These are phyloP conservation scores for Aspergillus coremiiformis DNA, from an alignment of 495 filamentous ascomycete species.

Conservation along the genomic window DNA sequence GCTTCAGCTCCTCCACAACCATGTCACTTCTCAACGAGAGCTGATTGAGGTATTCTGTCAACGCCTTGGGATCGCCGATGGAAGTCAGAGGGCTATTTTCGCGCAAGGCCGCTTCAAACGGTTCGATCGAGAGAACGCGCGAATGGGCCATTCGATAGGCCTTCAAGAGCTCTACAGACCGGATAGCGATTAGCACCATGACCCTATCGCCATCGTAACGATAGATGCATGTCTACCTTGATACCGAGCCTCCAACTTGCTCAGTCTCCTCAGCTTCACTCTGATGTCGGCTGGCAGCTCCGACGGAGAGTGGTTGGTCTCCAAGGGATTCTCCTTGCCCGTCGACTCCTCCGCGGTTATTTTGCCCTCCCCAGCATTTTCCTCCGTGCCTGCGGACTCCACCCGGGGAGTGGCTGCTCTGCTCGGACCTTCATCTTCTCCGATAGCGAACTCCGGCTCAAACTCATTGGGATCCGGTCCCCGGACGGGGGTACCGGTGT, in stretches of 20 bases:
- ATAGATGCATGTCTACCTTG: conserved; percentile 56
- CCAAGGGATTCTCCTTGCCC: conserved; percentile 19
- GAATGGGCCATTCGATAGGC: conserved; percentile 88
- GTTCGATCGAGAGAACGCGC: conserved; percentile 75
- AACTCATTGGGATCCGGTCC: conserved; percentile 78
- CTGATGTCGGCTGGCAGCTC: conserved; percentile 71
- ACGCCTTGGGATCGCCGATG: conserved; percentile 73
- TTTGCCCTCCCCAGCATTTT: conserved; percentile 23
- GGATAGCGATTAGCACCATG: not conserved
- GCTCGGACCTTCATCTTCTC: conserved; percentile 61
- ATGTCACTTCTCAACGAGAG: conserved; percentile 79
- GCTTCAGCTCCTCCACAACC: conserved; percentile 86
- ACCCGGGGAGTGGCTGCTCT: conserved; percentile 47
- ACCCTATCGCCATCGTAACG: not conserved
- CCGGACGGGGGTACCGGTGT: conserved; percentile 45
- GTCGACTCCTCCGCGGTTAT: conserved; percentile 14
- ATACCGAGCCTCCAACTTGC: conserved; percentile 81
- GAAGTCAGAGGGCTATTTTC: conserved; percentile 87
- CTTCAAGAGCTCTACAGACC: conserved; percentile 65
- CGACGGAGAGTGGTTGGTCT: conserved; percentile 22
- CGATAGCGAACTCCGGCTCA: conserved; percentile 73
- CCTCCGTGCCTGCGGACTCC: conserved; percentile 17
- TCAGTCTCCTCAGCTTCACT: conserved; percentile 61
- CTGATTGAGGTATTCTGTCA: conserved; percentile 93
- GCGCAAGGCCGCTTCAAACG: conserved; percentile 81